Evolutionary conservation across 2,329 filamentous ascomycete species (phyloP).

Genomic region (Colletotrichum sp.): DNA sequence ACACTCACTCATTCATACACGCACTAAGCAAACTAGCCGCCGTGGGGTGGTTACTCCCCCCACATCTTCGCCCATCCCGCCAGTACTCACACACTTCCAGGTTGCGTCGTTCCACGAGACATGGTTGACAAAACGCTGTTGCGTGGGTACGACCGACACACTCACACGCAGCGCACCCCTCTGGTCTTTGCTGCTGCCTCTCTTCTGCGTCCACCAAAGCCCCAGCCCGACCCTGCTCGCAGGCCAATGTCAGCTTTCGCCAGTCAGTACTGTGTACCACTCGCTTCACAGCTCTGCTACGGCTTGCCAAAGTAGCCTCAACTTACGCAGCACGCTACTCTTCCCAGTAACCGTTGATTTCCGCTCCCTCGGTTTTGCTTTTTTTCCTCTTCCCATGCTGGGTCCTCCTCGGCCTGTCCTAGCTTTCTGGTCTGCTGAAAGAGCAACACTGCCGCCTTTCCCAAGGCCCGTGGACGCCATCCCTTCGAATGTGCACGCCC

Average conservation of each 20-base stretch:
- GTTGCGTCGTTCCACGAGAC: background rate
- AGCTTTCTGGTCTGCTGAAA: background rate
- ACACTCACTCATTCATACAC: background rate
- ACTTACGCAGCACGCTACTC: background rate
- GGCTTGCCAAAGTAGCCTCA: background rate
- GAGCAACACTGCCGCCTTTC: background rate
- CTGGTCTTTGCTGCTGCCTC: background rate
- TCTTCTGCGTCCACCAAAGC: background rate
- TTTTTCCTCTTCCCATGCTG: background rate
- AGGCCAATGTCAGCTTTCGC: background rate
- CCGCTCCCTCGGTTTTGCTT: constrained; percentile 6
- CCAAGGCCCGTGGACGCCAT: background rate
- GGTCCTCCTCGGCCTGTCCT: background rate
- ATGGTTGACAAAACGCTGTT: constrained; percentile 5
- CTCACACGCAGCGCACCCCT: background rate
- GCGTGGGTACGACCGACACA: background rate
- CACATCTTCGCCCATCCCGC: constrained; percentile 10
- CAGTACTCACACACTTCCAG: background rate
- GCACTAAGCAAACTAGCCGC: background rate
- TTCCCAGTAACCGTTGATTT: background rate
- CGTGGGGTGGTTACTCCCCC: background rate
- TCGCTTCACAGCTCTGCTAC: background rate
- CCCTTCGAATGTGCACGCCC: background rate
- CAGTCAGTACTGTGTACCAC: background rate
- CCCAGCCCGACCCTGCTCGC: background rate